Base-by-base conservation (phyloP, 345 rosid genomes). In the Populus pruinosa region DNA sequence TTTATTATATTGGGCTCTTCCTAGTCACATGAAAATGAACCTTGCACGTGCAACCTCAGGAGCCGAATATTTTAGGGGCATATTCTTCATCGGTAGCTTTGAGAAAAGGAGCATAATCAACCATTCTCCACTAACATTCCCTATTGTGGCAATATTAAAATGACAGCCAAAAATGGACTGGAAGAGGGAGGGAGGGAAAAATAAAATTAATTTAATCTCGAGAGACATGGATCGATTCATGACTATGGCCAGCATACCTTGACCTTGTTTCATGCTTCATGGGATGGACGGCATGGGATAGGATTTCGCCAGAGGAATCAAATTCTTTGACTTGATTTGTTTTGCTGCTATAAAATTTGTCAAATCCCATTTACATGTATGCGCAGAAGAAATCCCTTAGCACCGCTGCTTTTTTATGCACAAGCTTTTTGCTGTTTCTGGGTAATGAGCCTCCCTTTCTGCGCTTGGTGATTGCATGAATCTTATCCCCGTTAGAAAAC, bases 251-350 rank as follows among this genome's bases (percentile, higher is more conserved):
- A 41, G 44, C 14, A 12, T 41, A 0, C 44, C 12, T 41, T 33
- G 36, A 33, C 36, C 43, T 53, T 17, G 8, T 2, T 20, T 53
- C 56, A 18, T 50, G 2, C 56, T 17, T 6, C 27, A n/a, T 56
- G n/a, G 10, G n/a, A 56, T 10, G 63, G 3, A 11, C 12, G 27
- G 29, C 9, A 16, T 65, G 69, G 35, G 78, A 23, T 53, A 38
- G 39, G 70, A 67, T 62, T 63, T 63, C 67, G 8, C 35, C 2
- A 67, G 9, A 7, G 72, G 67, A 29, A 61, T 77, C 74, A 31
- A 39, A 70, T 77, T 77, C 69, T 77, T 77, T 70, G 65, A 75
- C 72, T 65, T 65, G 66, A 13, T 66, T 6, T 47, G 64, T n/a
- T n/a, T 3, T 10, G 39, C 5, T 31, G 21, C 8, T 65, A 74